Conservation (phyloP, 441 rosid genomes). For the Viola pubescens region DNA sequence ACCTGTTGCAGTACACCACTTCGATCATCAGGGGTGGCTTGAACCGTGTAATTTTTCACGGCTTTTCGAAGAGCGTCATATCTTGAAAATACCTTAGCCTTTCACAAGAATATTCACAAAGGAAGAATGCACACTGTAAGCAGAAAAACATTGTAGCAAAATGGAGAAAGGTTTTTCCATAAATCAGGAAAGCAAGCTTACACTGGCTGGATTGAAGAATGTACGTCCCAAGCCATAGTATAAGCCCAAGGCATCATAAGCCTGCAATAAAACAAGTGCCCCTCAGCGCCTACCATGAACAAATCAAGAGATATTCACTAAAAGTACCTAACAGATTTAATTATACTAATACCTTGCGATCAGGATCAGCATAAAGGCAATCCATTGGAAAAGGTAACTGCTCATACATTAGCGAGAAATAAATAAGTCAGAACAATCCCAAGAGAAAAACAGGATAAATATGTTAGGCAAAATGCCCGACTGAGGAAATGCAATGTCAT, state of each 20-base stretch:
- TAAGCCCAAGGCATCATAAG: slow-evolving; percentile 67
- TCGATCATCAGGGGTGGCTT: slow-evolving; percentile 78
- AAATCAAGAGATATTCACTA: not conserved
- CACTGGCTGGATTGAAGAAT: slow-evolving; percentile 82
- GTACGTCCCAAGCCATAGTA: slow-evolving; percentile 76
- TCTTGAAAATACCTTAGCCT: no score
- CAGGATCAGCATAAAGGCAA: slow-evolving; percentile 82
- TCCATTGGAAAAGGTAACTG: slow-evolving; percentile 89
- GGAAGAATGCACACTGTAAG: no score
- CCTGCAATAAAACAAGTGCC: slow-evolving; percentile 33
- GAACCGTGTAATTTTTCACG: slow-evolving; percentile 60
- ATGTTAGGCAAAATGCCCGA: no score
- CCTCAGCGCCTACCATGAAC: slow-evolving; percentile 4
- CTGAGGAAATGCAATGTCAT: no score
- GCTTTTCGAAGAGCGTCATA: no score
- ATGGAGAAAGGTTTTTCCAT: not conserved
- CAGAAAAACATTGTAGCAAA: not conserved
- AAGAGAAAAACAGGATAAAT: no score
- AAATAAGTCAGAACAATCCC: no score
- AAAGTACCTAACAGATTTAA: not conserved
- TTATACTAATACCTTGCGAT: slow-evolving; percentile 48
- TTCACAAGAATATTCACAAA: no score
- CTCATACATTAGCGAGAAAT: slow-evolving; percentile 8
- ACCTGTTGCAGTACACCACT: slow-evolving; percentile 88
- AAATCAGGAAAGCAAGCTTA: slow-evolving; percentile 24